phyloP scores from a whole-genome alignment of 176 grass and related monocot genomes.

The Phyllostachys edulis region DNA sequence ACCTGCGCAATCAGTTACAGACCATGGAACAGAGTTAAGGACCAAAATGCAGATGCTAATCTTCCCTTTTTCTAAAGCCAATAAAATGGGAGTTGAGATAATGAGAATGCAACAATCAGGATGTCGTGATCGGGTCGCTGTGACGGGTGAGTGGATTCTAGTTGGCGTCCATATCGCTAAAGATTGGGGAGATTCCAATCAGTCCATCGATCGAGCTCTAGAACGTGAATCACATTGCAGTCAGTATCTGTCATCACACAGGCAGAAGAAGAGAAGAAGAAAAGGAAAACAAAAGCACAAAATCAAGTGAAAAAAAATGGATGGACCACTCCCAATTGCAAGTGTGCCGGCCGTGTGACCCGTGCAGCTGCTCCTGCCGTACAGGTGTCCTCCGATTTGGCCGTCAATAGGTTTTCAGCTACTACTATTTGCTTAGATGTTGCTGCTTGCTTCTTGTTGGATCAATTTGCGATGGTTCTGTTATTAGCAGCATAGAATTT shows the following conservation, averaged over 20 bases:
- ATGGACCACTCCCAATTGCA: background rate
- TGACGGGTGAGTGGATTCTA: conserved; percentile 10
- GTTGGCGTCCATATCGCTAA: background rate
- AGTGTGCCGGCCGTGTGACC: background rate
- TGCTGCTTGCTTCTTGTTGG: background rate
- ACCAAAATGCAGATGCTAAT: background rate
- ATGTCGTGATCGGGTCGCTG: background rate
- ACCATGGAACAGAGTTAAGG: background rate
- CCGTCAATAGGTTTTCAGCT: background rate
- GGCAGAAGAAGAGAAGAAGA: background rate
- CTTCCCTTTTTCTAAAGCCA: background rate
- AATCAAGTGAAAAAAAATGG: background rate
- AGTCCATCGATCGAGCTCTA: background rate
- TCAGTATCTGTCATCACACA: background rate
- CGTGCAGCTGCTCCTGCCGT: background rate
- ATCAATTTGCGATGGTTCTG: background rate
- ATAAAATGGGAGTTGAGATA: background rate
- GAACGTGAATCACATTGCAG: background rate
- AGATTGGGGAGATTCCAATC: background rate
- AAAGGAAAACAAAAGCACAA: background rate
- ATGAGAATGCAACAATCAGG: background rate
- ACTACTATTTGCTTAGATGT: background rate
- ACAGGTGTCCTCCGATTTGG: conserved; percentile 17
- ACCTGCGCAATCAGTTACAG: background rate
- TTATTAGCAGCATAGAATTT: background rate